Evolutionary conservation across 306 rosid genomes (phyloP).

Genomic region (Quercus gilva): DNA sequence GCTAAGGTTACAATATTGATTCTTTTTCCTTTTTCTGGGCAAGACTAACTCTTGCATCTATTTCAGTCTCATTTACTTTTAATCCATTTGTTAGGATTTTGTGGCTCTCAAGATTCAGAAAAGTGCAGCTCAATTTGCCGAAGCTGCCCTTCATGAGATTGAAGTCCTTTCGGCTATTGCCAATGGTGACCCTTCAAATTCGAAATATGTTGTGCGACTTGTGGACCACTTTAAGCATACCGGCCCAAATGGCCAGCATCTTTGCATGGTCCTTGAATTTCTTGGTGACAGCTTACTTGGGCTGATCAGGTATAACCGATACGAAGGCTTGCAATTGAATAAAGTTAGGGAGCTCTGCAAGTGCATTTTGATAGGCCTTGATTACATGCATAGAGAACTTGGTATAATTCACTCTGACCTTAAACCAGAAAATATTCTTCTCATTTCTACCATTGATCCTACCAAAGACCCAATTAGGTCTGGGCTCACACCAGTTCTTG

Average conservation of each 20-base stretch:
- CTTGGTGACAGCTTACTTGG: slow-evolving; percentile 97
- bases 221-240: slow-evolving; percentile 86
- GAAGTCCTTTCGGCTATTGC: slow-evolving; percentile 72
- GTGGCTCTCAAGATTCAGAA: slow-evolving; percentile 99
- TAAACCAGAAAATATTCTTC: slow-evolving; percentile 93
- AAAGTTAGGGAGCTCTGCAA: slow-evolving; percentile 87
- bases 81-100: slow-evolving; percentile 48
- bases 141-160: slow-evolving; percentile 95
- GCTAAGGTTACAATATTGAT: no score
- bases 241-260: slow-evolving; percentile 98
- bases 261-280: slow-evolving; percentile 93
- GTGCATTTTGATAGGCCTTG: slow-evolving; percentile 75
- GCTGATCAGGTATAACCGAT: slow-evolving; percentile 67
- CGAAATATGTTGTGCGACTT: slow-evolving; percentile 74
- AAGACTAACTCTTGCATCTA: background rate
- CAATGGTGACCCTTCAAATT: slow-evolving; percentile 60
- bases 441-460: slow-evolving; percentile 71
- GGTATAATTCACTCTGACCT: slow-evolving; percentile 87
- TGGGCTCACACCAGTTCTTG: slow-evolving; percentile 60
- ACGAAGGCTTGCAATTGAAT: slow-evolving; percentile 69
- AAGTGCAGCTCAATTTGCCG: slow-evolving; percentile 88
- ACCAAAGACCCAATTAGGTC: slow-evolving; percentile 80
- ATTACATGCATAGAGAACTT: slow-evolving; percentile 87
- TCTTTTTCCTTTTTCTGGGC: background rate
- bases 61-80: background rate